Conservation (phyloP, 148 eudicot genomes). For the Pouteria glomerata region DNA sequence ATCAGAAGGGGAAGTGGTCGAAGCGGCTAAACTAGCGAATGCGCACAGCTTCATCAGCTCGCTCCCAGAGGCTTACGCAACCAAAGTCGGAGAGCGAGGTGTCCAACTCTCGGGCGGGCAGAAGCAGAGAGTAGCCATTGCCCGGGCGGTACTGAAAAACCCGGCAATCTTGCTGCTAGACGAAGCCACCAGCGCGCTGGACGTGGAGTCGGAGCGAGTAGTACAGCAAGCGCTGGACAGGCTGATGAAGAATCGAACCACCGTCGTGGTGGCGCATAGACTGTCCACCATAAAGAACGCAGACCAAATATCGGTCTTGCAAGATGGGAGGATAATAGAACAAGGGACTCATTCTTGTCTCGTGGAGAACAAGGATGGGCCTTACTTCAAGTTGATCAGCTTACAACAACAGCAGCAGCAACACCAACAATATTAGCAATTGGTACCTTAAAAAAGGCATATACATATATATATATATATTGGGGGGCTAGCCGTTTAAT, state of each 20-base stretch:
- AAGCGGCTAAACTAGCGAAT: conserved; percentile 87
- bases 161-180: conserved; percentile 78
- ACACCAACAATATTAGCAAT: not conserved
- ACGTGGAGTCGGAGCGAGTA: conserved; percentile 72
- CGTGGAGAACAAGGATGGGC: conserved; percentile 51
- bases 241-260: conserved; percentile 84
- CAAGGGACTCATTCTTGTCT: conserved; percentile 77
- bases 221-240: conserved; percentile 87
- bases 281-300: conserved; percentile 80
- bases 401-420: conserved; percentile 59
- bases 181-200: conserved; percentile 92
- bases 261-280: conserved; percentile 81
- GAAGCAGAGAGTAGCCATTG: conserved; percentile 92
- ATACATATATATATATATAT: too few relatives aligned
- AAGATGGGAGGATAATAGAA: conserved; percentile 81
- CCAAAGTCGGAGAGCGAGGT: conserved; percentile 92
- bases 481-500: not conserved
- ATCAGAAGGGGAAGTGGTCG: conserved; percentile 71
- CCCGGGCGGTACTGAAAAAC: conserved; percentile 81
- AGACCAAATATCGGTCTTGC: conserved; percentile 79
- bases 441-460: too few relatives aligned
- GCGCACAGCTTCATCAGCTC: conserved; percentile 83
- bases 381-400: conserved; percentile 67
- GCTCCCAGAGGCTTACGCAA: conserved; percentile 92
- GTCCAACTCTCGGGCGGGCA: conserved; percentile 94